phyloP scores from a whole-genome alignment of 768 basidiomycete genomes.

The Kwoniella europaea region DNA sequence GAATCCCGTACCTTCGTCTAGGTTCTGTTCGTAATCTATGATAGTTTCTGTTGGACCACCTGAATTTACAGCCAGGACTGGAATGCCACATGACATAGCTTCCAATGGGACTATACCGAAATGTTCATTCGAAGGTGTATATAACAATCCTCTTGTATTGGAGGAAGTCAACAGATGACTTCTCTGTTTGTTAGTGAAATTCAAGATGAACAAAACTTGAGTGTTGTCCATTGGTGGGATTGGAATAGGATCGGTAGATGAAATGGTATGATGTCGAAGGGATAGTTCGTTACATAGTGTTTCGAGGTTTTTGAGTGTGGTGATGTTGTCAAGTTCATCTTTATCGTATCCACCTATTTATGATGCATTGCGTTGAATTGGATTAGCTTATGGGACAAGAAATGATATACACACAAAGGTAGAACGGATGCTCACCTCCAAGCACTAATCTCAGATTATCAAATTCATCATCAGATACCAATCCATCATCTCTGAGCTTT shows the following conservation, averaged over 20 bases:
- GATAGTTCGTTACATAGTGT: slow-evolving; percentile 64
- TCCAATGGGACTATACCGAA: slow-evolving; percentile 97
- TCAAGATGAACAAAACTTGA: slow-evolving; percentile 84
- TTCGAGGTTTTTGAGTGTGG: slow-evolving; percentile 68
- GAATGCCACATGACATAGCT: slow-evolving; percentile 88
- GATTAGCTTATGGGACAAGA: no score
- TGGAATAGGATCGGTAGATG: slow-evolving; percentile 15
- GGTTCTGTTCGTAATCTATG: slow-evolving; percentile 56
- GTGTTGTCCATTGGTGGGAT: slow-evolving; percentile 49
- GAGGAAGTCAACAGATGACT: slow-evolving; percentile 74
- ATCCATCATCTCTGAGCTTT: slow-evolving; percentile 56
- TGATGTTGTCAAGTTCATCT: slow-evolving; percentile 80
- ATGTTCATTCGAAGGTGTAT: slow-evolving; percentile 94
- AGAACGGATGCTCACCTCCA: slow-evolving; percentile 65
- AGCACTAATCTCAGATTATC: slow-evolving; percentile 71
- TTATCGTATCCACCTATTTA: slow-evolving; percentile 83
- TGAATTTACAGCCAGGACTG: slow-evolving; percentile 84
- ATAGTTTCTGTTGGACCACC: slow-evolving; percentile 88
- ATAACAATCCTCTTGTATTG: slow-evolving; percentile 76
- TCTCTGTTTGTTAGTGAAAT: slow-evolving; percentile 84
- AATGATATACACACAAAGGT: neutral
- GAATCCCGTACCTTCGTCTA: slow-evolving; percentile 73
- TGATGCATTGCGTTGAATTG: neutral
- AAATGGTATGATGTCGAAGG: slow-evolving; percentile 61
- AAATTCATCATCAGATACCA: slow-evolving; percentile 34